A percentile compares a stretch with the other conserved stretches of the same genome.
Conservation (phyloP, 495 filamentous ascomycete genomes). For the Annulohypoxylon moriforme region DNA sequence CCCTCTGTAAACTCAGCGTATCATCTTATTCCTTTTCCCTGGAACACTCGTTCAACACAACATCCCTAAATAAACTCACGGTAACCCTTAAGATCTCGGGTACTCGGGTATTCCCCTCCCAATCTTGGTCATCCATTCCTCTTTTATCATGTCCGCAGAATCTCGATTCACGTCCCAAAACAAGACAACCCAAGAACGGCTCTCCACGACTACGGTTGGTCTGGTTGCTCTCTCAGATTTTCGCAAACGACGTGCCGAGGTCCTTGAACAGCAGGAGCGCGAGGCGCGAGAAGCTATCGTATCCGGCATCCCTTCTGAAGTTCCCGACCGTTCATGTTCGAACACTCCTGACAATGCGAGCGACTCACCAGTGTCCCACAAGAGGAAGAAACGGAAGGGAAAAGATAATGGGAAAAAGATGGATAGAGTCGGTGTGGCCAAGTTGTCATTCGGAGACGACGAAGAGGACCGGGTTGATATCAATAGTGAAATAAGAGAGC, state of each 20-base stretch:
- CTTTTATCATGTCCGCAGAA: no score
- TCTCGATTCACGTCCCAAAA: constrained; percentile 82
- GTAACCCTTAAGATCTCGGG: no score
- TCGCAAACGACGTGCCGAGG: constrained; percentile 95
- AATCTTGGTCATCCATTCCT: no score
- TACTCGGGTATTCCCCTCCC: no score
- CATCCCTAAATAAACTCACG: no score
- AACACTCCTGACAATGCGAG: constrained; percentile 53
- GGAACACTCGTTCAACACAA: no score
- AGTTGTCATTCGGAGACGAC: constrained; percentile 58
- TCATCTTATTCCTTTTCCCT: no score
- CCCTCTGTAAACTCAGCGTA: no score
- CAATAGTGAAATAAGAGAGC: constrained; percentile 43
- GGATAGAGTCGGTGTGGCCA: constrained; percentile 35
- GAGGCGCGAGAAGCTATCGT: constrained; percentile 76
- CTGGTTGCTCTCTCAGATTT: constrained; percentile 94
- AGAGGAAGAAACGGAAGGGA: constrained; percentile 50
- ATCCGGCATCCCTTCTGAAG: constrained; percentile 52
- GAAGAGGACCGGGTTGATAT: constrained; percentile 46
- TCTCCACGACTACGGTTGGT: constrained; percentile 92
- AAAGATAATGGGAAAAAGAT: constrained; percentile 13
- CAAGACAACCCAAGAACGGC: constrained; percentile 86
- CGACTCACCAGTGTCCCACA: constrained; percentile 50
- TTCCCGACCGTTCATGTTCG: constrained; percentile 54
- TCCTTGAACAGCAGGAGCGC: constrained; percentile 88